Evolutionary conservation across 2,329 filamentous ascomycete species (phyloP).

Genomic region (Lachnellula subtilissima): DNA sequence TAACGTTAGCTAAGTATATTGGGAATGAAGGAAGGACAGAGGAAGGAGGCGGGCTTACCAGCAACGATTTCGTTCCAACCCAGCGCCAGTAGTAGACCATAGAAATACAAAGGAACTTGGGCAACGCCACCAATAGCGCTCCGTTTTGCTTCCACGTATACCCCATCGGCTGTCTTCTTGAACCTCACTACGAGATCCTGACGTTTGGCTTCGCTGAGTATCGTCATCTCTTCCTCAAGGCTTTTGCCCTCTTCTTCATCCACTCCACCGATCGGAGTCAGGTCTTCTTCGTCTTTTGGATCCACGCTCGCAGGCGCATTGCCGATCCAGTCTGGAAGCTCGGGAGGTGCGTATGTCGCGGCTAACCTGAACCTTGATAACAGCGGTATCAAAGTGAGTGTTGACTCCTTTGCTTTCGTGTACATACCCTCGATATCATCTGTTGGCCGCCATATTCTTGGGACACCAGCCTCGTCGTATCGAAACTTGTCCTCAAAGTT

Average conservation of each 20-base stretch:
- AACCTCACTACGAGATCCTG: slow-evolving; percentile 91
- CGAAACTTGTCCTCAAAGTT: slow-evolving; percentile 99
- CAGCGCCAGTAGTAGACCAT: slow-evolving; percentile 77
- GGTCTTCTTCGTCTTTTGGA: slow-evolving; percentile 82
- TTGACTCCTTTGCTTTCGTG: slow-evolving; percentile 87
- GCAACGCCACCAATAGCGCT: slow-evolving; percentile 93
- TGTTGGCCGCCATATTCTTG: slow-evolving; percentile 90
- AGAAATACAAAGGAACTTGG: slow-evolving; percentile 93
- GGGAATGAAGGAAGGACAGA: neutral
- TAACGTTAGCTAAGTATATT: slow-evolving; percentile 7
- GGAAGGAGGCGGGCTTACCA: slow-evolving; percentile 53
- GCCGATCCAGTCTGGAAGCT: slow-evolving; percentile 81
- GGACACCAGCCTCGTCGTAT: slow-evolving; percentile 91
- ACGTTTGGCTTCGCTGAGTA: slow-evolving; percentile 84
- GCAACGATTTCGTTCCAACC: slow-evolving; percentile 99
- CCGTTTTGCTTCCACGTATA: slow-evolving; percentile 96
- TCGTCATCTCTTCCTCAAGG: slow-evolving; percentile 91
- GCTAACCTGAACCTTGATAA: slow-evolving; percentile 78
- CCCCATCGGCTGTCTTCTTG: slow-evolving; percentile 96
- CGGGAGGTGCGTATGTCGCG: slow-evolving; percentile 69
- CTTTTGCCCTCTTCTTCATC: slow-evolving; percentile 94
- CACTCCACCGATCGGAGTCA: slow-evolving; percentile 83
- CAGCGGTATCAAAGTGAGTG: slow-evolving; percentile 82
- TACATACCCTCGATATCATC: slow-evolving; percentile 98
- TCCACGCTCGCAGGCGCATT: slow-evolving; percentile 69